Evolutionary conservation across 208 protist genomes (phyloP).

Genomic region (Porcisia hertigi): DNA sequence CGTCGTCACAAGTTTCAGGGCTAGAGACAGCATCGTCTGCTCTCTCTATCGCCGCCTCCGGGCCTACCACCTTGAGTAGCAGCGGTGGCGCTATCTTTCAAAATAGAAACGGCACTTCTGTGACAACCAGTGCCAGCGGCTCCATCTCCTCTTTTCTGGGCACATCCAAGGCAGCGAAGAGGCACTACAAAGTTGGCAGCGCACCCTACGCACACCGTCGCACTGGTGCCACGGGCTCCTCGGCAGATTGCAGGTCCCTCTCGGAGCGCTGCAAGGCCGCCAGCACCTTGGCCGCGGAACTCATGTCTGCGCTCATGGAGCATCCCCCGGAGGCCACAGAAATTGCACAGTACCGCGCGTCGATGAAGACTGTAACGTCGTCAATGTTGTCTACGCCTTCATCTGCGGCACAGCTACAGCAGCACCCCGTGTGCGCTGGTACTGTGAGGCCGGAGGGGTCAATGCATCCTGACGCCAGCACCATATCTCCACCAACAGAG

Average conservation of each 20-base stretch:
- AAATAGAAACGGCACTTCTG: not conserved
- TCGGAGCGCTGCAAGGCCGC: conserved; percentile 40
- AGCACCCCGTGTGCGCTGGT: not conserved
- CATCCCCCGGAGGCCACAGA: conserved; percentile 30
- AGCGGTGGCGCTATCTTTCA: not conserved
- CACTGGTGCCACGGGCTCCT: not conserved
- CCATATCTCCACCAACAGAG: not conserved
- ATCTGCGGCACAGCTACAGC: not conserved
- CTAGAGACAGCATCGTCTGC: not conserved
- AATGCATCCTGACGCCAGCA: not conserved
- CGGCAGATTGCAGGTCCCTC: not conserved
- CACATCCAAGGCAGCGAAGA: conserved; percentile 4
- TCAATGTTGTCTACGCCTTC: conserved; percentile 4
- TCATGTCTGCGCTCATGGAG: conserved; percentile 57
- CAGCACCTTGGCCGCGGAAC: conserved; percentile 48
- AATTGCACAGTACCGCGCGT: conserved; percentile 29
- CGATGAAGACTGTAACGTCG: not conserved
- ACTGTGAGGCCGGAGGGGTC: not conserved
- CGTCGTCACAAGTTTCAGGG: too few relatives aligned
- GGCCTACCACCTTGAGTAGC: not conserved
- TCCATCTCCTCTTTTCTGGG: not conserved
- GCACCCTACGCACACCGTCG: not conserved
- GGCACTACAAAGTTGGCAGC: not conserved
- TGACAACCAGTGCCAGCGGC: not conserved
- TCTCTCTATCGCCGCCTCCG: not conserved